Evolutionary conservation across 768 basidiomycete genomes (phyloP).

Genomic region (Scleroderma bovista): DNA sequence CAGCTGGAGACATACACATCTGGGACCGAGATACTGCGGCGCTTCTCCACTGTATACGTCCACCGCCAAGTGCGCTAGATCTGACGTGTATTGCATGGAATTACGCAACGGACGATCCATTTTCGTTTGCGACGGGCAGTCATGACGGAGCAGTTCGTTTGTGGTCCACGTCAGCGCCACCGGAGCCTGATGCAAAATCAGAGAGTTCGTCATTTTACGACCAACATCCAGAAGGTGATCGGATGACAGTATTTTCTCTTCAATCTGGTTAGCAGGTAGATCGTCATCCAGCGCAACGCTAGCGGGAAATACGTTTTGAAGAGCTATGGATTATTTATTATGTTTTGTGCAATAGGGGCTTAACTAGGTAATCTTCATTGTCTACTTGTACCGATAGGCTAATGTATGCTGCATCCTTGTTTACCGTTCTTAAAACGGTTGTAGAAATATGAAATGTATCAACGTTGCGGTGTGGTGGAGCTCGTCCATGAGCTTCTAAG

Average conservation of each 20-base stretch:
- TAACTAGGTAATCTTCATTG: constrained; percentile 7
- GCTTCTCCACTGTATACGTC: constrained; percentile 63
- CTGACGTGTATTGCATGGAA: constrained; percentile 83
- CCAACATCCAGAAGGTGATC: constrained; percentile 17
- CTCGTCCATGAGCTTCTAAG: neutral
- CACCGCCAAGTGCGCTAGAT: constrained; percentile 45
- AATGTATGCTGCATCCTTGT: constrained; percentile 21
- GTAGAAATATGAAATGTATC: constrained; percentile 7
- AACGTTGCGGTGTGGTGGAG: neutral
- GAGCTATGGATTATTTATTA: constrained; percentile 21
- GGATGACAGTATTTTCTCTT: constrained; percentile 20
- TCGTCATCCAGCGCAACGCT: neutral
- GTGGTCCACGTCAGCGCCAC: constrained; percentile 47
- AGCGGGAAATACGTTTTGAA: neutral
- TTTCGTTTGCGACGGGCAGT: constrained; percentile 65
- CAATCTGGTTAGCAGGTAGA: constrained; percentile 19
- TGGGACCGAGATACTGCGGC: constrained; percentile 82
- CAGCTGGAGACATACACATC: constrained; percentile 78
- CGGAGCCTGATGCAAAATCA: constrained; percentile 13
- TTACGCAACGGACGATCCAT: constrained; percentile 44
- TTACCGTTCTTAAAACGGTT: constrained; percentile 16
- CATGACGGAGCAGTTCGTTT: constrained; percentile 73
- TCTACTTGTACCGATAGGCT: constrained; percentile 20
- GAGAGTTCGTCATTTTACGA: constrained; percentile 24
- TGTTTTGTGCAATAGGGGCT: constrained; percentile 7